These are phyloP conservation scores for Triticum urartu DNA, from an alignment of 176 grass and related monocot genomes.

Conservation along the genomic window DNA sequence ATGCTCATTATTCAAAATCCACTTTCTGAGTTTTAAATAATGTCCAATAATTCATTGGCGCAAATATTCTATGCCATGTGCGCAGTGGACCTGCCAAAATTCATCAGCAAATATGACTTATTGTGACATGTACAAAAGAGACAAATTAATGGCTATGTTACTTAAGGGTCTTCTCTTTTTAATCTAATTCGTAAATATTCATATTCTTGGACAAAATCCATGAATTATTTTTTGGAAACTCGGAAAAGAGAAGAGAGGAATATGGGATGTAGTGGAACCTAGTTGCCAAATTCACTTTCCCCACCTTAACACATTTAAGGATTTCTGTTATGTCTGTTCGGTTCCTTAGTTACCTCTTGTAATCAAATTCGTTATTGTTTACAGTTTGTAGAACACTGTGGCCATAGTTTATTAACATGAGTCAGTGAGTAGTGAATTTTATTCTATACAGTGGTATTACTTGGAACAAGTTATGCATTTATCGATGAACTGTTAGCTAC, in stretches of 20 bases:
- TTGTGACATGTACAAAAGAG: neutral
- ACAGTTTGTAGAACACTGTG: neutral
- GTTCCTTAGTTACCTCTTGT: slow-evolving; percentile 1
- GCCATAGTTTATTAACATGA: neutral
- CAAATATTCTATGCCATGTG: neutral
- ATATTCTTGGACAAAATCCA: neutral
- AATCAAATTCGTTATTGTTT: neutral
- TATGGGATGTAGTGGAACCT: neutral
- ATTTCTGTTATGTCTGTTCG: neutral
- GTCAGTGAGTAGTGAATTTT: neutral
- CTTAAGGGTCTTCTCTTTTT: neutral
- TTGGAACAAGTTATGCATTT: slow-evolving; percentile 17
- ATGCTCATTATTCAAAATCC: neutral
- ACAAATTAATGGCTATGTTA: neutral
- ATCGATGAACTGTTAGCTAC: slow-evolving; percentile 16
- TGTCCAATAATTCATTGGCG: neutral
- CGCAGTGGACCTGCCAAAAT: neutral
- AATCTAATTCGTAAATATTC: neutral
- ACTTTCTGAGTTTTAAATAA: neutral
- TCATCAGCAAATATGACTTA: neutral
- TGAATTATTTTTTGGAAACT: neutral
- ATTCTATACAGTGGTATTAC: neutral
- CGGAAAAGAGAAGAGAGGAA: neutral
- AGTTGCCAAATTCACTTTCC: slow-evolving; percentile 1
- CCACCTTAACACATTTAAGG: neutral